These are phyloP conservation scores for Phytophthora capsici DNA, from an alignment of 352 stramenopile species.

Conservation along the genomic window DNA sequence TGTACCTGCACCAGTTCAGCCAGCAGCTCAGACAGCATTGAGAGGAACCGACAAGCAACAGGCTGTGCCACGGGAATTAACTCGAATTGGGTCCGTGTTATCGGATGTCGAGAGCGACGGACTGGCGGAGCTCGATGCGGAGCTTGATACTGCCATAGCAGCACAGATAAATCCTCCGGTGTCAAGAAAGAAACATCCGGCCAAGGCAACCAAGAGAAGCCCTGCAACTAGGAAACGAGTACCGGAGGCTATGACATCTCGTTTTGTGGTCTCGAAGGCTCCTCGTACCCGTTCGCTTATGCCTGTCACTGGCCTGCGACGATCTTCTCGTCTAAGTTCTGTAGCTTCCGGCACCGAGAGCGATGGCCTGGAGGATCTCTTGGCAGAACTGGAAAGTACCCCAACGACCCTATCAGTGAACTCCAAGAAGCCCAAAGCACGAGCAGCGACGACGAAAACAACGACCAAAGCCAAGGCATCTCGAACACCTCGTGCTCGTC, in stretches of 20 bases:
- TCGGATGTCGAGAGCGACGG: conserved; percentile 60
- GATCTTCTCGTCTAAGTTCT: conserved; percentile 37
- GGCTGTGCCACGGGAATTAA: conserved; percentile 5
- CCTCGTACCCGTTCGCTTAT: background rate
- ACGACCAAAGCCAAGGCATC: background rate
- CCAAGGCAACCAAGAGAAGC: background rate
- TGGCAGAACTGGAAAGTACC: conserved; percentile 47
- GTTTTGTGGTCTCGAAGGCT: background rate
- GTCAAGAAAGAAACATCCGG: background rate
- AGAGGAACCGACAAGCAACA: conserved; percentile 9
- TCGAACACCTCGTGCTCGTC: conserved; percentile 10
- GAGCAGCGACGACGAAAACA: conserved; percentile 8
- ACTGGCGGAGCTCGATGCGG: conserved; percentile 49
- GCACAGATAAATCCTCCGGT: background rate
- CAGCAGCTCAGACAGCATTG: background rate
- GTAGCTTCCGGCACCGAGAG: conserved; percentile 53
- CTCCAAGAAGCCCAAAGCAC: conserved; percentile 9
- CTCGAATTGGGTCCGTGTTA: conserved; percentile 22
- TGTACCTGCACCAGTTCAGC: background rate
- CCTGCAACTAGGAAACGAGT: conserved; percentile 8
- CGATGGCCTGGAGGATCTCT: conserved; percentile 56
- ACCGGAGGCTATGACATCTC: conserved; percentile 1
- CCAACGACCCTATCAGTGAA: background rate
- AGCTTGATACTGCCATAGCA: conserved; percentile 37
- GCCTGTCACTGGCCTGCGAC: conserved; percentile 2